Conservation (phyloP, 1,284 basidiomycete species). For the Leccinum solheimii region DNA sequence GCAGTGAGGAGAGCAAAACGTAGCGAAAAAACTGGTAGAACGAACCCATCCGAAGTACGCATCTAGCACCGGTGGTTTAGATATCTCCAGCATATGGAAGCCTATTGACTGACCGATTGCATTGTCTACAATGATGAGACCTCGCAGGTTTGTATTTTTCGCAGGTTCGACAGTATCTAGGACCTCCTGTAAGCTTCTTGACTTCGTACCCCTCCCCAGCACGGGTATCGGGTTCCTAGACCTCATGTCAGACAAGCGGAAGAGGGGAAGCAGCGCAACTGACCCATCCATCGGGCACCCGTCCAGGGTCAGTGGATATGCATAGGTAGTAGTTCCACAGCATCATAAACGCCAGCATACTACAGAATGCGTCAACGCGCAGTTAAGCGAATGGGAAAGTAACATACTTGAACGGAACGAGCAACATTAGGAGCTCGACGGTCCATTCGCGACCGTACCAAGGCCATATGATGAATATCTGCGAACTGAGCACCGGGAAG, state of each 20-base stretch:
- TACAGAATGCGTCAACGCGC: constrained; percentile 35
- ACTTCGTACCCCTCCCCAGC: constrained; percentile 77
- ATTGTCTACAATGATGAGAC: constrained; percentile 88
- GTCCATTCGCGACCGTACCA: constrained; percentile 80
- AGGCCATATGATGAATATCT: constrained; percentile 90
- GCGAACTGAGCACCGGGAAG: constrained; percentile 87
- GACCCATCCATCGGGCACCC: constrained; percentile 83
- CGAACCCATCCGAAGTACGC: constrained; percentile 80
- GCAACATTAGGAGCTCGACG: constrained; percentile 67
- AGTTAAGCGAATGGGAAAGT: constrained; percentile 1
- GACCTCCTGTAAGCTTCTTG: constrained; percentile 77
- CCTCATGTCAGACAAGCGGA: constrained; percentile 6
- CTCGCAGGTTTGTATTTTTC: constrained; percentile 71
- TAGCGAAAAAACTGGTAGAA: constrained; percentile 1
- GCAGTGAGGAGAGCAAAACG: constrained; percentile 4
- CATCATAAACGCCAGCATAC: constrained; percentile 72
- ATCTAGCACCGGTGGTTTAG: constrained; percentile 45
- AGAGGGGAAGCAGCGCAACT: constrained; percentile 25
- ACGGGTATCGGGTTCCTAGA: constrained; percentile 73
- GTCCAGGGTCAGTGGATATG: constrained; percentile 79
- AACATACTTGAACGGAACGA: constrained; percentile 87
- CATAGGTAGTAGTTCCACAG: constrained; percentile 88
- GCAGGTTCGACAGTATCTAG: constrained; percentile 83
- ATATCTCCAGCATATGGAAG: not conserved
- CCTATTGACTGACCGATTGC: constrained; percentile 60